Base-by-base conservation (phyloP, 2,329 filamentous ascomycete genomes). In the Zopfia rhizophila region DNA sequence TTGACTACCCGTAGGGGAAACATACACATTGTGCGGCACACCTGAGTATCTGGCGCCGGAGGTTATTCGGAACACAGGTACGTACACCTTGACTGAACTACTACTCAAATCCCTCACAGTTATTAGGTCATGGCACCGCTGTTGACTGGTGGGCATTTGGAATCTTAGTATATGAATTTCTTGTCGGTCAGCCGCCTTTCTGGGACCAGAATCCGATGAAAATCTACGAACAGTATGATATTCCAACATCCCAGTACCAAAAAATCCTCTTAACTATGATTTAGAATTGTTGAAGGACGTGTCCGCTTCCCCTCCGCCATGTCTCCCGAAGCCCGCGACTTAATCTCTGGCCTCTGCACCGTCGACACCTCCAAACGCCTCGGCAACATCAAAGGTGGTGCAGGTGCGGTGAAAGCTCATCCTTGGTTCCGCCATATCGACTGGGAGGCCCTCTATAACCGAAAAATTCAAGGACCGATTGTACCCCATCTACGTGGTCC, bases 101-200 rank as follows among this genome's bases (percentile, higher is more conserved):
- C 4, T 6, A 11, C 25, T 32, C 7, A 16, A 25, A 11, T 8
- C 24, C 31, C 60, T 69, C 32, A 68, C 53, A 37, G 27, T 11
- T 24, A 25, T 6, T 71, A 69, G 82, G 84, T 16, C 84, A 87
- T 60, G 83, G 84, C 40, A 80, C 82, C 33, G 88, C 89, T 11
- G 89, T 93, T 24, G 89, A 93, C 75, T 93, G 89, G 89, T 93
- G 90, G 90, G 89, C 90, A 0, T 78, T 94, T 57, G 90, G 90
- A 18, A 91, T 93, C 56, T 73, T 94, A 45, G 86, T 93, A 48
- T 93, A 91, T 70, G 90, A 94, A 66, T 93, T 93, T 65, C 75
- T 93, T 36, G 91, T 90, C 7, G 90, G 90, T 19, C 91, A 92
- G 64, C 90, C 90, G 11, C 90, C 90, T 0, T 94, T 93, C 66